Evolutionary conservation across 768 basidiomycete species (phyloP).

Genomic region (Suillus weaverae): DNA sequence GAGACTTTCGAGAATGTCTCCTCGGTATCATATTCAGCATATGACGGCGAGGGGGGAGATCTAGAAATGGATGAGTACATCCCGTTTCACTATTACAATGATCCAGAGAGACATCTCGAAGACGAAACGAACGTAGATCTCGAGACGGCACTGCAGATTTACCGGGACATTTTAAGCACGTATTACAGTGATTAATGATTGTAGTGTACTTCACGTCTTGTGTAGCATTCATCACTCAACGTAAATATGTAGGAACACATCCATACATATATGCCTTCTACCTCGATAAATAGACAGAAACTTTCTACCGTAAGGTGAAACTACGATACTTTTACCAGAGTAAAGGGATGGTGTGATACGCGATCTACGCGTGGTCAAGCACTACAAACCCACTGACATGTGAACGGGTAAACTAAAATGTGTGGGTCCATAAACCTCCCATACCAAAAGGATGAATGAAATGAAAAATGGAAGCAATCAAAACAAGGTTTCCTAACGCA

Average conservation of each 20-base stretch:
- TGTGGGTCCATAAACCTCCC: conserved; percentile 18
- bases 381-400: conserved; percentile 42
- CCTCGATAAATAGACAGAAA: conserved; percentile 6
- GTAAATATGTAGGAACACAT: not conserved
- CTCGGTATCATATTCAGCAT: conserved; percentile 6
- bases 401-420: conserved; percentile 8
- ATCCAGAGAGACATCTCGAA: not conserved
- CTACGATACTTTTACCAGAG: conserved; percentile 32
- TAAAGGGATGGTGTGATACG: conserved; percentile 5
- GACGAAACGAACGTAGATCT: not conserved
- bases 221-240: not conserved
- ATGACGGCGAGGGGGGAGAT: conserved; percentile 11
- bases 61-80: not conserved
- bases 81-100: not conserved
- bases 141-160: not conserved
- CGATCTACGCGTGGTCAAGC: conserved; percentile 35
- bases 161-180: not conserved
- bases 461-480: conserved; percentile 31
- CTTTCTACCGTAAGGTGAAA: conserved; percentile 7
- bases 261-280: not conserved
- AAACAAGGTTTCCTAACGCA: conserved; percentile 73
- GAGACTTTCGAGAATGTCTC: not conserved
- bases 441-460: conserved; percentile 20
- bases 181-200: not conserved
- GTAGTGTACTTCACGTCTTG: not conserved